These are phyloP conservation scores for Curvularia lunata DNA, from an alignment of 2,329 filamentous ascomycete genomes.

Conservation along the genomic window DNA sequence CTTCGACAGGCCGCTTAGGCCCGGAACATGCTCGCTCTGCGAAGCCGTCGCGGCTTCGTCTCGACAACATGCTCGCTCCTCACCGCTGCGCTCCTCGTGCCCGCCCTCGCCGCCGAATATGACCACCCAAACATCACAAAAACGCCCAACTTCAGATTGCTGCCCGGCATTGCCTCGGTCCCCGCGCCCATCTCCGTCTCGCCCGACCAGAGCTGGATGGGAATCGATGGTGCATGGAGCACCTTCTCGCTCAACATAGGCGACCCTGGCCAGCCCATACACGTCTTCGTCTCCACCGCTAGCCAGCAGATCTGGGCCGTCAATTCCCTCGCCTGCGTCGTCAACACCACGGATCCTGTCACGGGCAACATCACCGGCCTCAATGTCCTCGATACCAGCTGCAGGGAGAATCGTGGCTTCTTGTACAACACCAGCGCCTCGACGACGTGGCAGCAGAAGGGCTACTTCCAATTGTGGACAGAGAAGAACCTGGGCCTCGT, in stretches of 20 bases:
- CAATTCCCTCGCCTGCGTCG: conserved; percentile 40
- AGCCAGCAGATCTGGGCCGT: conserved; percentile 76
- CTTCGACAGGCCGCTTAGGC: conserved; percentile 28
- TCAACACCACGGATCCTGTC: conserved; percentile 56
- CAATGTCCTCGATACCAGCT: conserved; percentile 46
- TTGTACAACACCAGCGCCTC: conserved; percentile 64
- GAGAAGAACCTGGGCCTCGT: conserved; percentile 61
- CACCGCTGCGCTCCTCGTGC: conserved; percentile 23
- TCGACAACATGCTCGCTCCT: conserved; percentile 22
- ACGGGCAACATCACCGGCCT: conserved; percentile 30
- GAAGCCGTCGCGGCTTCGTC: conserved; percentile 26
- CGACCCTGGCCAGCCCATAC: conserved; percentile 59
- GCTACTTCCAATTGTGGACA: conserved; percentile 66
- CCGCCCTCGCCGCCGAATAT: conserved; percentile 28
- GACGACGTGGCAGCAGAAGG: conserved; percentile 64
- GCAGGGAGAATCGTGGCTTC: conserved; percentile 63
- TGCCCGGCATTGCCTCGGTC: conserved; percentile 28
- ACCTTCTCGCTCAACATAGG: conserved; percentile 68
- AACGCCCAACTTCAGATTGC: conserved; percentile 27
- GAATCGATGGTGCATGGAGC: conserved; percentile 64
- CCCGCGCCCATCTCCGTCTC: conserved; percentile 43
- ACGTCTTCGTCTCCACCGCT: conserved; percentile 68
- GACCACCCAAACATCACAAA: conserved; percentile 32
- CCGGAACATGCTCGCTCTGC: conserved; percentile 32
- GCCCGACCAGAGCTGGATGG: conserved; percentile 48